Conservation (phyloP, 805 yeast genomes). For the Peterozyma toletana region DNA sequence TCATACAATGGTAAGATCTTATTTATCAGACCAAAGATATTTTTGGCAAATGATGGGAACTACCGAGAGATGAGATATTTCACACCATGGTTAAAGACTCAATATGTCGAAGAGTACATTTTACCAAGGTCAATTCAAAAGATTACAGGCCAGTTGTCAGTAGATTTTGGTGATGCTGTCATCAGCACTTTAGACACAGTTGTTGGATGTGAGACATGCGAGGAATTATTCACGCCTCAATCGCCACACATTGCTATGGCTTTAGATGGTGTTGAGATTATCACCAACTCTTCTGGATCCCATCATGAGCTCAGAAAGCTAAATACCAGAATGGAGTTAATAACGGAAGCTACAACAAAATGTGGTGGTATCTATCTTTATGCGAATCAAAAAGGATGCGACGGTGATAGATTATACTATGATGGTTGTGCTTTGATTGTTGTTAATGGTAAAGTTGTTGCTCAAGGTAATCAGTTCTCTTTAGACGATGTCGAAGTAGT, state of each 20-base stretch:
- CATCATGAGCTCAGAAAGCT: slow-evolving; percentile 94
- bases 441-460: slow-evolving; percentile 85
- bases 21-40: slow-evolving; percentile 85
- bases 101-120: slow-evolving; percentile 62
- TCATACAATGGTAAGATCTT: slow-evolving; percentile 74
- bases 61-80: slow-evolving; percentile 97
- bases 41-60: slow-evolving; percentile 96
- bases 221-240: slow-evolving; percentile 93
- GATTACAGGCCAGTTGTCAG: slow-evolving; percentile 59
- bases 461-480: slow-evolving; percentile 90
- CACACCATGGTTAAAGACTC: slow-evolving; percentile 86
- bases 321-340: slow-evolving; percentile 75
- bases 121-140: slow-evolving; percentile 67
- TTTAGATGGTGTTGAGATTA: slow-evolving; percentile 93
- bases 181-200: slow-evolving; percentile 78
- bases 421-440: slow-evolving; percentile 97
- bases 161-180: slow-evolving; percentile 87
- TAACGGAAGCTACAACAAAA: slow-evolving; percentile 87
- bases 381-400: slow-evolving; percentile 96
- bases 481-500: slow-evolving; percentile 89
- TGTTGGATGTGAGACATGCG: slow-evolving; percentile 98
- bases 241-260: slow-evolving; percentile 92
- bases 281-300: slow-evolving; percentile 95
- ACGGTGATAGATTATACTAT: slow-evolving; percentile 93
- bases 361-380: slow-evolving; percentile 96